Conservation (phyloP, 257 asterid species). For the Cordia subcordata region DNA sequence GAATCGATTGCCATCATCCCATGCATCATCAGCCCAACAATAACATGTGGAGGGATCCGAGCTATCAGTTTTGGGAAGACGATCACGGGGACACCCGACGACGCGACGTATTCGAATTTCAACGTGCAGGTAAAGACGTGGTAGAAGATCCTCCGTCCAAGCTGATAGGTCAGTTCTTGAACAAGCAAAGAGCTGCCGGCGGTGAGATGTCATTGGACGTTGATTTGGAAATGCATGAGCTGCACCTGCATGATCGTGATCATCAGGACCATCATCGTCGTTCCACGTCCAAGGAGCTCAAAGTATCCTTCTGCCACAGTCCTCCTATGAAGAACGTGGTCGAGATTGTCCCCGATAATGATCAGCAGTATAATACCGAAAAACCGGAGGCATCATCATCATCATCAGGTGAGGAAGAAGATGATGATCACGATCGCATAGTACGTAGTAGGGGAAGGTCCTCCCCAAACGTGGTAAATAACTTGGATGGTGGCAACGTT, state of each 20-base stretch:
- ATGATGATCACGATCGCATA: constrained; percentile 21
- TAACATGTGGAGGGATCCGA: constrained; percentile 27
- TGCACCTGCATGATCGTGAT: constrained; percentile 15
- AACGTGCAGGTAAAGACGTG: constrained; percentile 11
- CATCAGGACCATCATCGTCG: constrained; percentile 4
- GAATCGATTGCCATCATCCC: background rate
- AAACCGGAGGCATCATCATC: too few relatives aligned
- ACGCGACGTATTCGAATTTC: constrained; percentile 2
- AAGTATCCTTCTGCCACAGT: constrained; percentile 24
- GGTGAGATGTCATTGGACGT: constrained; percentile 52
- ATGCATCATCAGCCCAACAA: background rate
- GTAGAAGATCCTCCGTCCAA: constrained; percentile 53
- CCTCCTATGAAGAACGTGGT: constrained; percentile 19
- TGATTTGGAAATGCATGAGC: constrained; percentile 66
- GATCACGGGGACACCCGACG: constrained; percentile 7
- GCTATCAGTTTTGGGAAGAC: constrained; percentile 45
- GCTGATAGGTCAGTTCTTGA: constrained; percentile 57
- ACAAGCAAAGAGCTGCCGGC: constrained; percentile 53
- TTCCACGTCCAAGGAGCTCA: constrained; percentile 32
- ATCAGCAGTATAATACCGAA: background rate
- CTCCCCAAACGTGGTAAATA: constrained; percentile 4
- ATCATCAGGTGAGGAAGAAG: constrained; percentile 19
- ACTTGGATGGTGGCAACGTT: constrained; percentile 8
- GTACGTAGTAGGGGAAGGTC: constrained; percentile 28
- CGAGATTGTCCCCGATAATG: constrained; percentile 34